These are phyloP conservation scores for Hemisphaericaspora lyxosophila DNA, from an alignment of 1,139 yeast genomes.

Conservation along the genomic window DNA sequence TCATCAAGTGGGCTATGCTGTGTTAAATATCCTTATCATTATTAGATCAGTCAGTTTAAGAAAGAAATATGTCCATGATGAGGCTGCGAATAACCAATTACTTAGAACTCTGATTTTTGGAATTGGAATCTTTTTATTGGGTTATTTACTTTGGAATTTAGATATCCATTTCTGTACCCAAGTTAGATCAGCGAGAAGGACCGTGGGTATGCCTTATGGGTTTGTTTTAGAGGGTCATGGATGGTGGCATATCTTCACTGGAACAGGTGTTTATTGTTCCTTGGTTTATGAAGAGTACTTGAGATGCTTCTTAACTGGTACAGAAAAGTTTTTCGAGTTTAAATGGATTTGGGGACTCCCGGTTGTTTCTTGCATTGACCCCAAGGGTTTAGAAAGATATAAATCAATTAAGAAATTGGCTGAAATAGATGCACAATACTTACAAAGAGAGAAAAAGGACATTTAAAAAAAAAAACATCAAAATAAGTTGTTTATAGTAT, in stretches of 20 bases:
- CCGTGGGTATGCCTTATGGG: constrained; percentile 82
- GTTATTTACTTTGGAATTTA: constrained; percentile 80
- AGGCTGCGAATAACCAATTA: constrained; percentile 46
- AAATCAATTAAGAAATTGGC: constrained; percentile 23
- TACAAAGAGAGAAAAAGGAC: constrained; percentile 4
- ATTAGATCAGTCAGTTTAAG: constrained; percentile 54
- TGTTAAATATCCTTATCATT: constrained; percentile 63
- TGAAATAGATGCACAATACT: constrained; percentile 17
- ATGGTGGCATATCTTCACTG: constrained; percentile 96
- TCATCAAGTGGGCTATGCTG: constrained; percentile 78
- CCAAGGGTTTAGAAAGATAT: constrained; percentile 27
- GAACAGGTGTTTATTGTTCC: constrained; percentile 60
- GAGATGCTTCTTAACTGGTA: constrained; percentile 58
- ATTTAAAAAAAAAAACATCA: background rate
- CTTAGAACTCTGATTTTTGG: constrained; percentile 59
- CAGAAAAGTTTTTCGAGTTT: constrained; percentile 50
- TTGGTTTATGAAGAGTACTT: constrained; percentile 73
- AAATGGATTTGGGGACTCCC: constrained; percentile 51
- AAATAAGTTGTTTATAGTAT: background rate
- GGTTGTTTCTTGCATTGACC: constrained; percentile 30
- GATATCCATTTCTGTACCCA: constrained; percentile 78
- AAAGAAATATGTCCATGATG: constrained; percentile 49
- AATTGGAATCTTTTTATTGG: constrained; percentile 61
- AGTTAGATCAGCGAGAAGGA: constrained; percentile 63
- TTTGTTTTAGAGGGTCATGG: constrained; percentile 89